Conservation (phyloP, 2,329 filamentous ascomycete genomes). For the Pezicula neosporulosa region DNA sequence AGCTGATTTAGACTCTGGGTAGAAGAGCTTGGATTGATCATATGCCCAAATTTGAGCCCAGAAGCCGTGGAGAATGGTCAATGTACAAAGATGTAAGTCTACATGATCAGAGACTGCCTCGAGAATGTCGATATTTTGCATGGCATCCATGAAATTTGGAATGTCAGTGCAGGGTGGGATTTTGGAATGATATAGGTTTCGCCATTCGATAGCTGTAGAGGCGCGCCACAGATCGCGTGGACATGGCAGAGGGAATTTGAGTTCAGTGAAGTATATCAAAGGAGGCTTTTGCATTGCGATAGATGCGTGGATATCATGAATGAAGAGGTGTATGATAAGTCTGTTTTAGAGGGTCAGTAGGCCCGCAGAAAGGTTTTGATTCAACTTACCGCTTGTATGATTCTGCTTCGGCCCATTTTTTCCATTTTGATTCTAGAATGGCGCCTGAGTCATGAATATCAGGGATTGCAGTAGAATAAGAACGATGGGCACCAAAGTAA, state of each 20-base stretch:
- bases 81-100: conserved; percentile 52
- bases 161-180: not conserved
- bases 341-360: conserved; percentile 26
- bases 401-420: conserved; percentile 59
- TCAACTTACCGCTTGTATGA: conserved; percentile 56
- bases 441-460: conserved; percentile 53
- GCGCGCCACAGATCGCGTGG: conserved; percentile 64
- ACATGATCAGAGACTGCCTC: conserved; percentile 33
- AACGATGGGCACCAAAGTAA: conserved; percentile 39
- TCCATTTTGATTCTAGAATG: conserved; percentile 61
- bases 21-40: conserved; percentile 50
- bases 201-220: conserved; percentile 61
- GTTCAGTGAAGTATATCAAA: conserved; percentile 64
- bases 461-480: conserved; percentile 48
- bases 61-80: conserved; percentile 60
- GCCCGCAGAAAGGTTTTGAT: not conserved
- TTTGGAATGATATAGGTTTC: conserved; percentile 46
- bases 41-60: conserved; percentile 66
- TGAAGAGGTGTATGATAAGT: conserved; percentile 62
- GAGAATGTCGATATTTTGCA: conserved; percentile 8
- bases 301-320: conserved; percentile 63
- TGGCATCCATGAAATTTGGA: conserved; percentile 3
- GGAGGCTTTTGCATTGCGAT: conserved; percentile 64
- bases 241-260: conserved; percentile 62
- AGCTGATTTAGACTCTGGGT: conserved; percentile 14